Base-by-base conservation (phyloP, 2,329 filamentous ascomycete species). In the Leptographium procerum region DNA sequence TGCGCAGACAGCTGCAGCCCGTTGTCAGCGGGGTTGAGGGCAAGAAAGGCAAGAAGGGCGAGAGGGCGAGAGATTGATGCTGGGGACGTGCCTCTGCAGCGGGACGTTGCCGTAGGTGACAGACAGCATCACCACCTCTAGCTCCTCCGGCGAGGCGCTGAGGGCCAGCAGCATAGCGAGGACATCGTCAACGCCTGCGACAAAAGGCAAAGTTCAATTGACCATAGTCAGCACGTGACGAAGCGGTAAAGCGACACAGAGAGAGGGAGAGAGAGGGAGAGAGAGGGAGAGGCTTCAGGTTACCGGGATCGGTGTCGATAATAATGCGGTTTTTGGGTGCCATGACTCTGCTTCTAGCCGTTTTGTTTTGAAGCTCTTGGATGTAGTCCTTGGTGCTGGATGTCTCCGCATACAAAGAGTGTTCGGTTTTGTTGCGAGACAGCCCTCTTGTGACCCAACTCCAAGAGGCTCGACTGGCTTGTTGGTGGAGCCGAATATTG, bases 31-130 rank as follows among this genome's bases (percentile, higher is more conserved):
- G 13, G 33, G 16, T 9, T 13, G 14, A 22, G 6, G 2, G 28
- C 19, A 3, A 40, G 47, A 34, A 19, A 40, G 19, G 9, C 10
- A n/a, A 45, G 9, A 5, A 16, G n/a, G n/a, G n/a, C n/a, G n/a
- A n/a, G n/a, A n/a, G n/a, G n/a, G n/a, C n/a, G n/a, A n/a, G 24
- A 22, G 0, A 31, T 22, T 14, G 28, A n/a, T n/a, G 34, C 26
- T 19, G 33, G 48, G 50, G 13, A 64, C 74, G 61, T 71, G 90
- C 88, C 84, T 91, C 62, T 91, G 80, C 19, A 96, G 83, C 64
- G 91, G 85, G 26, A 97, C 89, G 69, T 99, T 99, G 59, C 94
- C 94, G 71, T 94, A 96, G 1, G 91, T 96, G 61, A 96, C 80
- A 1, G 91, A 95, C 59, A 99, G 79, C 71, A 97, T 80, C 52